Evolutionary conservation across 495 filamentous ascomycete species (phyloP).

Genomic region (Pseudevernia furfuracea): DNA sequence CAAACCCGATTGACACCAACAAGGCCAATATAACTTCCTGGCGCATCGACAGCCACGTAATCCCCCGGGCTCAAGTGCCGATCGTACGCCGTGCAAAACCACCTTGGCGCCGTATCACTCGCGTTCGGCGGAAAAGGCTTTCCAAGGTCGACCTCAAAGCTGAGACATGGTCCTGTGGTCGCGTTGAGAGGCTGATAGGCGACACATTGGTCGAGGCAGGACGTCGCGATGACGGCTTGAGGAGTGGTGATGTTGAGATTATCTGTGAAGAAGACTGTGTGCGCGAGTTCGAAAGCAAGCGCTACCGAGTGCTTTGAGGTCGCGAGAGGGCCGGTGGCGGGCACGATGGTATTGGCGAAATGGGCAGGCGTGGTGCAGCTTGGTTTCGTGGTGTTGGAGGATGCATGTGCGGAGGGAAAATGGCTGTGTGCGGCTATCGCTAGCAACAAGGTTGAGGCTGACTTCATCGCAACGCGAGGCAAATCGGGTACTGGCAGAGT

Average conservation of each 20-base stretch:
- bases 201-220: conserved; percentile 18
- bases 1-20: conserved; percentile 19
- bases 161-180: conserved; percentile 11
- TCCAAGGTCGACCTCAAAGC: conserved; percentile 21
- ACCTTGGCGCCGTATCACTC: conserved; percentile 14
- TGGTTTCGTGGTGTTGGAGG: not conserved
- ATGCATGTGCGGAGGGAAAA: not conserved
- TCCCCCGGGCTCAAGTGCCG: not conserved
- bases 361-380: conserved; percentile 12
- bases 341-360: conserved; percentile 20
- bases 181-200: not conserved
- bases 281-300: conserved; percentile 2
- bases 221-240: conserved; percentile 16
- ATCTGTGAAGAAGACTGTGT: conserved; percentile 18
- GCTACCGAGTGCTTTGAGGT: conserved; percentile 2
- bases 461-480: not conserved
- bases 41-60: conserved; percentile 12
- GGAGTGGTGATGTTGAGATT: conserved; percentile 10
- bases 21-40: conserved; percentile 12
- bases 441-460: not conserved
- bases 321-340: conserved; percentile 5
- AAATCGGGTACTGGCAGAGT: not conserved
- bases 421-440: not conserved
- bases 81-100: conserved; percentile 19
- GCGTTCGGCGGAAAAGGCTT: conserved; percentile 12